Base-by-base conservation (phyloP, 257 asterid species). In the Jasminum sambac region DNA sequence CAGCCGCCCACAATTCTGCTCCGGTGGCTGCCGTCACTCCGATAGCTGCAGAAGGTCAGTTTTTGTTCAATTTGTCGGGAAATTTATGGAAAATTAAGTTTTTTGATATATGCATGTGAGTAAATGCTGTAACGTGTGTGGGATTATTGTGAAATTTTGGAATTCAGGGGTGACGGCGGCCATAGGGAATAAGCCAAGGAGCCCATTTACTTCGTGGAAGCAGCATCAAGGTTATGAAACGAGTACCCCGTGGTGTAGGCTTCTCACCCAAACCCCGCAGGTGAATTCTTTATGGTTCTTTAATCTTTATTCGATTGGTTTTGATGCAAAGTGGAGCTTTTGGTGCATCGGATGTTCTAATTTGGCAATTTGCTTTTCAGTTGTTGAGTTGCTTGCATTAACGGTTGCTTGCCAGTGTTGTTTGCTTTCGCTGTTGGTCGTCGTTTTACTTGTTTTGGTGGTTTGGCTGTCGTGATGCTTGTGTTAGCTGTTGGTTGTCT, bases 221-320 rank as follows among this genome's bases (percentile, higher is more conserved):
- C 84, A 75, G 60, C 76, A 74, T 57, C 89, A 77, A 72, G 84
- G 83, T 59, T 77, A 44, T 61, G 87, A 88, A 65, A 85, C 83
- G 12, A 70, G 78, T 19, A 69, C 90, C 1, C 96, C 97, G 21
- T 90, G 97, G 97, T 84, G 96, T 74, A 82, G 87, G 79, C 91
- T 90, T 68, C 82, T 90, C 48, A 62, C 97, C 5, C 85, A 85
- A 82, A 67, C 85, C 11, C 80, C 87, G 1, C 91, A 83, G 97
- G 97, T 90, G 70, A 69, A 42, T 36, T 65, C 63, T 58, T 71
- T 21, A 55, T 46, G 16, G 19, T 42, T 57, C 44, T 11, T 17
- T 63, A 52, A 19, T 38, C 42, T 19, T 36, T 10, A 2, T 30
- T n/a, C 23, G 16, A n/a, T 14, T 59, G 34, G 16, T 44, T 34